Base-by-base conservation (phyloP, 257 asterid species). In the Sherardia arvensis region DNA sequence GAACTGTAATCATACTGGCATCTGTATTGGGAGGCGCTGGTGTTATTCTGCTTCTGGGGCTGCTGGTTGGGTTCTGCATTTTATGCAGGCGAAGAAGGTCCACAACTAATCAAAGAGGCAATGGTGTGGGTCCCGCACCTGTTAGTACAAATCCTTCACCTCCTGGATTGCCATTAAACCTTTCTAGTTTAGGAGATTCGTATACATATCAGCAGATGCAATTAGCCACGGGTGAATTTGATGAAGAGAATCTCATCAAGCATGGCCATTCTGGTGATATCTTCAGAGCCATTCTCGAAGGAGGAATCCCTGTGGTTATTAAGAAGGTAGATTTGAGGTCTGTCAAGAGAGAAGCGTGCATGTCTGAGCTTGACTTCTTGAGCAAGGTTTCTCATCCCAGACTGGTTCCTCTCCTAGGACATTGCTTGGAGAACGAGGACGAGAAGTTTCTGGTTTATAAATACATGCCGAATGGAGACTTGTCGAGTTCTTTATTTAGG, bases 231-330 rank as follows among this genome's bases (percentile, higher is more conserved):
- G 79, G 78, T 5, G 92, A 87, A 74, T 80, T 90, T 59, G 76
- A 56, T 62, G 80, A 84, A 38, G 73, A 65, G 58, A 87, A 81
- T 77, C 78, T 89, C 15, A 72, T 90, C 26, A 90, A 90, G 79
- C 77, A 81, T 29, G 99, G 97, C 55, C 90, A 84, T 56, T 90
- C 99, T 4, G 96, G 97, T 2, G 94, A 90, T 61, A 66, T 93
- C 61, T 93, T 74, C 80, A 76, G 69, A 12, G 97, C 96, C n/a
- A 61, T 75, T 21, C 81, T 93, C 33, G 97, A 93, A 76, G 93
- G 88, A 7, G 91, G 88, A 21, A 77, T 83, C 45, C 86, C 80
- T 40, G 84, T 87, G 10, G 86, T 93, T 32, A 80, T 93, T 5
- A 93, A 93, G 62, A 87, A 76, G 75, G 66, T 90, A 5, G 84